Conservation (phyloP, 495 filamentous ascomycete genomes). For the Penicillium paxilli region DNA sequence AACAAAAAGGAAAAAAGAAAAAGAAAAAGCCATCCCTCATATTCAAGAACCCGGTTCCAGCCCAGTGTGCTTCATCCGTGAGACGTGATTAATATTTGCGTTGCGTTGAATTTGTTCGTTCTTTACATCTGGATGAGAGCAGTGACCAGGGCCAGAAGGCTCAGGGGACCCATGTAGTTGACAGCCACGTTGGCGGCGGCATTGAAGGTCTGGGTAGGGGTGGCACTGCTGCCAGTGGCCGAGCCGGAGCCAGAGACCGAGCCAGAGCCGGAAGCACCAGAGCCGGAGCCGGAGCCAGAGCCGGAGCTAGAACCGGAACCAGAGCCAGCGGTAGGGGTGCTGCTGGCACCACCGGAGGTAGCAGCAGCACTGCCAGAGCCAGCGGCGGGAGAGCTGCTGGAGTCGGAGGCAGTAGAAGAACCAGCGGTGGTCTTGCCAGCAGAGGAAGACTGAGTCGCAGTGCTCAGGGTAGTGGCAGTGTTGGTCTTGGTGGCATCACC, state of each 20-base stretch:
- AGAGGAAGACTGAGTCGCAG: conserved; percentile 18
- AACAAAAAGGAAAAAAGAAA: conserved; percentile 18
- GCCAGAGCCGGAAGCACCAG: conserved; percentile 14
- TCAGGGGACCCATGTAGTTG: conserved; percentile 25
- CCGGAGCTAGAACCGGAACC: conserved; percentile 7
- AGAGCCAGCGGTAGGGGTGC: conserved; percentile 14
- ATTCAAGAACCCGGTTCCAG: conserved; percentile 24
- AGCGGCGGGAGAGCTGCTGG: conserved; percentile 9
- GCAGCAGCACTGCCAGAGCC: conserved; percentile 16
- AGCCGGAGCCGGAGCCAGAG: conserved; percentile 20
- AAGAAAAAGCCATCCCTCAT: conserved; percentile 16
- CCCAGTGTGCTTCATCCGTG: conserved; percentile 23
- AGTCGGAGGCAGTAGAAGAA: conserved; percentile 17
- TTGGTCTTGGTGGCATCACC: conserved; percentile 3
- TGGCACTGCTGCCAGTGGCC: conserved; percentile 14
- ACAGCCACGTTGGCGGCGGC: conserved; percentile 25
- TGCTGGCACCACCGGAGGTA: neutral
- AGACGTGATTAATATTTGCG: conserved; percentile 26
- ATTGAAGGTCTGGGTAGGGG: conserved; percentile 23
- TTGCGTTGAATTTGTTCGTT: conserved; percentile 5
- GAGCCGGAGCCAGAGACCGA: conserved; percentile 19
- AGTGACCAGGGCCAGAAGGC: conserved; percentile 33
- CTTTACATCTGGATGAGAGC: conserved; percentile 40
- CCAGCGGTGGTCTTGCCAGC: conserved; percentile 8
- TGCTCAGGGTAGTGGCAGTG: conserved; percentile 14